Evolutionary conservation across 1,284 basidiomycete genomes (phyloP).

Genomic region (Marasmius oreades): DNA sequence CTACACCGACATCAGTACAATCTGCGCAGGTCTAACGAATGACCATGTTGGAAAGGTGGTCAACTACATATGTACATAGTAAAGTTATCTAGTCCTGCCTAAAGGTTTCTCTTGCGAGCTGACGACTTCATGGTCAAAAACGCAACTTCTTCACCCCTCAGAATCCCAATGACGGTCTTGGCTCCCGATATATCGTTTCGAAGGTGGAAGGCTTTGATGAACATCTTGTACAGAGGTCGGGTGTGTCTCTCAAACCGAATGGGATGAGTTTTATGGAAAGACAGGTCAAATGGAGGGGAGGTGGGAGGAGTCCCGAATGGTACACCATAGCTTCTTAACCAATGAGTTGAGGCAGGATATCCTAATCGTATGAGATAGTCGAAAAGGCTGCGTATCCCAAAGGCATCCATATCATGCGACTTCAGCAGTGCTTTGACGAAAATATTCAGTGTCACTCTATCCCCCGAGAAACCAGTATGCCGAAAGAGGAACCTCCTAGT

Average conservation of each 20-base stretch:
- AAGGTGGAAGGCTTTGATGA: slow-evolving; percentile 58
- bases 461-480: slow-evolving; percentile 45
- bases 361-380: slow-evolving; percentile 54
- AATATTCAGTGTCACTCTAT: slow-evolving; percentile 65
- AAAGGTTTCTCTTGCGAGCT: slow-evolving; percentile 2
- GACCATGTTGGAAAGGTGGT: no score
- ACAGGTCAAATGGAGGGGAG: slow-evolving; percentile 26
- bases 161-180: slow-evolving; percentile 48
- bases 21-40: no score
- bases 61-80: no score
- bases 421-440: slow-evolving; percentile 57
- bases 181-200: slow-evolving; percentile 52
- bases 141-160: slow-evolving; percentile 40
- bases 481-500: slow-evolving; percentile 37
- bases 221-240: slow-evolving; percentile 65
- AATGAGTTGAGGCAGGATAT: slow-evolving; percentile 42
- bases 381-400: slow-evolving; percentile 51
- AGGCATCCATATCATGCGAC: slow-evolving; percentile 35
- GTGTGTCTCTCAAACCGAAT: slow-evolving; percentile 55
- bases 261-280: slow-evolving; percentile 18
- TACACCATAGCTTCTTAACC: slow-evolving; percentile 27
- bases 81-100: no score
- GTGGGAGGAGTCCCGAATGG: slow-evolving; percentile 39
- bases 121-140: neutral
- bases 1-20: no score